phyloP scores from a whole-genome alignment of 805 yeast genomes.

The Cyberlindnera suaveolens region DNA sequence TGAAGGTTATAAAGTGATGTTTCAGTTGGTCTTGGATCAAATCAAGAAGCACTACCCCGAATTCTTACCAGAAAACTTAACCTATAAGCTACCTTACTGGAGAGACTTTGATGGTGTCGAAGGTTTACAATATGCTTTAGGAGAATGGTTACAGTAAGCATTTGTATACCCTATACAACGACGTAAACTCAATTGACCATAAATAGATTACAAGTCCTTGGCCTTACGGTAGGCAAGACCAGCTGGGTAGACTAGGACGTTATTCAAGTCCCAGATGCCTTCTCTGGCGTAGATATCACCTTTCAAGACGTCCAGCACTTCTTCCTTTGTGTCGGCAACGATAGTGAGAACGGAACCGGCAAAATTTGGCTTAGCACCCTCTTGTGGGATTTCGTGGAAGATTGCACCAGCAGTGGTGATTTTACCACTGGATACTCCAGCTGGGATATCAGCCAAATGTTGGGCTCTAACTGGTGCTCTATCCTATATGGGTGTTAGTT shows the following conservation, averaged over 20 bases:
- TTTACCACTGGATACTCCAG: conserved; percentile 33
- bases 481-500: conserved; percentile 25
- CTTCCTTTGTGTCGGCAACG: conserved; percentile 58
- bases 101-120: conserved; percentile 25
- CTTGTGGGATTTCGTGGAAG: conserved; percentile 37
- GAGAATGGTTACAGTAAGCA: background rate
- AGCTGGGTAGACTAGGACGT: conserved; percentile 51
- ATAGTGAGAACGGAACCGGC: conserved; percentile 66
- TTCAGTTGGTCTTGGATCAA: conserved; percentile 32
- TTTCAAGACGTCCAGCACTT: conserved; percentile 57
- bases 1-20: conserved; percentile 45
- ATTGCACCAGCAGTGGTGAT: conserved; percentile 48
- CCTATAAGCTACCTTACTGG: conserved; percentile 35
- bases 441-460: conserved; percentile 46
- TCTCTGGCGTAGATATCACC: conserved; percentile 54
- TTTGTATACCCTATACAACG: background rate
- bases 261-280: conserved; percentile 74
- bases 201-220: conserved; percentile 19
- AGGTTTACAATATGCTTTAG: conserved; percentile 3
- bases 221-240: conserved; percentile 41
- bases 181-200: background rate
- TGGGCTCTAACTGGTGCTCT: conserved; percentile 45
- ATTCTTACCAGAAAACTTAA: conserved; percentile 35
- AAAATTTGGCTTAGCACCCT: conserved; percentile 40
- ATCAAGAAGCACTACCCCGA: conserved; percentile 44